Evolutionary conservation across 495 filamentous ascomycete species (phyloP).

Genomic region (Chaetomium tenue): DNA sequence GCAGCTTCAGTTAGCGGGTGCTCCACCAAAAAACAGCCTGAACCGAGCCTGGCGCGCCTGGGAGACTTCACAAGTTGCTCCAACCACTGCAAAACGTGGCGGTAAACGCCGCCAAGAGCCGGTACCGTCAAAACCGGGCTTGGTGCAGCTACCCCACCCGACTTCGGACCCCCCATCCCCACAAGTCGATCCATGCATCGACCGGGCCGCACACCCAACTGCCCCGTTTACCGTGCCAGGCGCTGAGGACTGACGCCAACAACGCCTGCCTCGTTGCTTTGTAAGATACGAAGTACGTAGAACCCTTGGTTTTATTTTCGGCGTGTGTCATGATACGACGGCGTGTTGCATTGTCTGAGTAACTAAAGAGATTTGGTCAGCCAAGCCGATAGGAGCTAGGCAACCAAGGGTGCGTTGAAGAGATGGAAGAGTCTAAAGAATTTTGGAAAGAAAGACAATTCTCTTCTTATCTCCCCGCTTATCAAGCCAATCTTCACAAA

Average conservation of each 20-base stretch:
- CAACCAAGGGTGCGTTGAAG: no score
- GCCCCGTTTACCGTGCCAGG: neutral
- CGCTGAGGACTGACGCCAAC: neutral
- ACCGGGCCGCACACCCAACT: neutral
- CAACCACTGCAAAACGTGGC: neutral
- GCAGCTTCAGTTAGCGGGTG: slow-evolving; percentile 16
- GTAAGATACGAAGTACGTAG: no score
- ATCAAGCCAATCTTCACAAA: no score
- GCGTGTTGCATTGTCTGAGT: neutral
- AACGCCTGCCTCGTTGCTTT: slow-evolving; percentile 8
- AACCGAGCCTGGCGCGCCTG: neutral
- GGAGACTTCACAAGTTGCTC: neutral
- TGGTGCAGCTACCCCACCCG: slow-evolving; percentile 8
- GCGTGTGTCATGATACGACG: neutral
- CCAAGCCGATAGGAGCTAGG: no score
- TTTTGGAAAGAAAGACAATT: no score
- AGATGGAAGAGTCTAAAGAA: no score
- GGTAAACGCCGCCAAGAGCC: neutral
- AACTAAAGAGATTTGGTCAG: no score
- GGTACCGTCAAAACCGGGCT: slow-evolving; percentile 8
- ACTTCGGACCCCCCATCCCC: slow-evolving; percentile 7
- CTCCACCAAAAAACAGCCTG: neutral
- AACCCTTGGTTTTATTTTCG: neutral
- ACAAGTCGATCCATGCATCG: neutral
- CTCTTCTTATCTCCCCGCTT: no score